Evolutionary conservation across 352 stramenopile genomes (phyloP), one percentile per base, ranked within the genome.

Genomic region (Phytopythium sindhum): DNA sequence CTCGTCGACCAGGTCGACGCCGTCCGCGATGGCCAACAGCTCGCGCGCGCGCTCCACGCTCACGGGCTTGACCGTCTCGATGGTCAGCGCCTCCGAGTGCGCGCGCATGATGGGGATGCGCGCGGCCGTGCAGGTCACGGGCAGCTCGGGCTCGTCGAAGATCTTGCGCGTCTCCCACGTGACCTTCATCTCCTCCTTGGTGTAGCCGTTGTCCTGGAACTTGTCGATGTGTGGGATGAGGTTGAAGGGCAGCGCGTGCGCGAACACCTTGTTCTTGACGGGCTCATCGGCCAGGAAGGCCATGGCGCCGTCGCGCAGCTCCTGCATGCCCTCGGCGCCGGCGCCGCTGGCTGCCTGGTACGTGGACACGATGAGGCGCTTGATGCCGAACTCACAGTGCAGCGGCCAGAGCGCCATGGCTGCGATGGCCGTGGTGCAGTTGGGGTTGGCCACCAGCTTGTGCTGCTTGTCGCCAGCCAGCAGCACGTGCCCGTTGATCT

Each of bases 111-210:
- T 99, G 9, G 97, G 97, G 70, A 99, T 98, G 53, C 97, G 93
- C 60, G 98, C 97, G 45, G 96, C 96, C 59, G 96, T 98, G 81
- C 96, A 99, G 69, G 79, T 93, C 47, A 96, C 83, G 5, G 74
- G 68, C 35, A 97, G 71, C 12, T 89, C 57, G 0, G 89, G 77
- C 63, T 96, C 87, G 69, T 84, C 89, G 66, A 98, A 98, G 77
- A 99, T 99, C 81, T 99, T 99, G 68, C 91, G 88, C 45, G 93
- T 98, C 76, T 99, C 97, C 97, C 97, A 99, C 58, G 96, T 98
- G 39, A 99, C 96, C 74, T 99, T 99, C 96, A 99, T 99, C 84
- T 99, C 97, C 74, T 99, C 97, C 83, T 99, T 99, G 39, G 96
- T 99, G 82, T 98, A 99, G 62, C 95, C 91, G 73, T 99, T 99